Evolutionary conservation across 2,329 filamentous ascomycete genomes (phyloP).

Genomic region (Clarireedia paspali): DNA sequence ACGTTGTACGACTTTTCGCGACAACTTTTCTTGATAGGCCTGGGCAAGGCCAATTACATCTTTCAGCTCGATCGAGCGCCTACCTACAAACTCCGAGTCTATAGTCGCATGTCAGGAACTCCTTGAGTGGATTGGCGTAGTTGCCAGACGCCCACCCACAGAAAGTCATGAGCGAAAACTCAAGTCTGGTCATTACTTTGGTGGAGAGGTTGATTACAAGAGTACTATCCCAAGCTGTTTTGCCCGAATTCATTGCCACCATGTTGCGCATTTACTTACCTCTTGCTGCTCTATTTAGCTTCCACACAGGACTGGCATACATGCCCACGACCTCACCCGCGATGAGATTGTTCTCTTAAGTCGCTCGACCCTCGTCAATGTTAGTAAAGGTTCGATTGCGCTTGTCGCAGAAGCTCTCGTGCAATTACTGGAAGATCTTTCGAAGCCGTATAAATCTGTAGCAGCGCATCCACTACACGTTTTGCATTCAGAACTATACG

Average conservation of each 20-base stretch:
- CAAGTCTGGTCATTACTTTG: slow-evolving; percentile 51
- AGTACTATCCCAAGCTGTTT: slow-evolving; percentile 34
- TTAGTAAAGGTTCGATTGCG: slow-evolving; percentile 47
- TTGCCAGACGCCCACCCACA: slow-evolving; percentile 12
- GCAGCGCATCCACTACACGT: slow-evolving; percentile 50
- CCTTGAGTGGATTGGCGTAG: slow-evolving; percentile 20
- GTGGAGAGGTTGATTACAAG: slow-evolving; percentile 55
- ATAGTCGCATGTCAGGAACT: slow-evolving; percentile 21
- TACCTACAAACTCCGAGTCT: slow-evolving; percentile 6
- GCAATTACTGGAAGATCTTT: slow-evolving; percentile 49
- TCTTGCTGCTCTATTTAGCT: slow-evolving; percentile 36
- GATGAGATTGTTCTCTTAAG: slow-evolving; percentile 56
- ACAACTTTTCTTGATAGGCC: not conserved
- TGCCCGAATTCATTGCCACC: not conserved
- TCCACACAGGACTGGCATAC: slow-evolving; percentile 54
- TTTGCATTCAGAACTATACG: slow-evolving; percentile 55
- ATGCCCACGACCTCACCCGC: slow-evolving; percentile 46
- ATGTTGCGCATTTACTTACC: slow-evolving; percentile 12
- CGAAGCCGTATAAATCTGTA: slow-evolving; percentile 44
- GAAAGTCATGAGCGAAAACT: slow-evolving; percentile 49
- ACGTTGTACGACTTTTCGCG: slow-evolving; percentile 2
- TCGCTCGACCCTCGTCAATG: slow-evolving; percentile 51
- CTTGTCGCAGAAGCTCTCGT: slow-evolving; percentile 50
- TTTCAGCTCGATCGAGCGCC: slow-evolving; percentile 8
- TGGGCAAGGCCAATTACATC: slow-evolving; percentile 6